Evolutionary conservation across 768 basidiomycete genomes (phyloP), one percentile per base, ranked within the genome.

Genomic region (Trametes maxima): DNA sequence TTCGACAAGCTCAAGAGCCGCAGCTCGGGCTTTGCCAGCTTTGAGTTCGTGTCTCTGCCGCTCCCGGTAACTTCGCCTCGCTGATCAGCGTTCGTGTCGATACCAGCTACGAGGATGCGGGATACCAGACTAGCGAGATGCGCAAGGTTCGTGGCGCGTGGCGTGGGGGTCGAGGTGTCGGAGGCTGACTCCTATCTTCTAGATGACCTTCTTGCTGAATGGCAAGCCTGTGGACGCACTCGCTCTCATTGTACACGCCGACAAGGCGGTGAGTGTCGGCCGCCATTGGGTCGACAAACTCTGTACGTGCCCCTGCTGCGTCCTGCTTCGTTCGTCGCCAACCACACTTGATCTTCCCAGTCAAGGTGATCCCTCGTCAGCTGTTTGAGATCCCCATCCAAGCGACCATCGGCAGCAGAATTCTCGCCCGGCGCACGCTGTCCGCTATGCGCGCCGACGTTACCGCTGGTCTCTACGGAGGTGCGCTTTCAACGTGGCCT

Each of bases 361-460:
- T 92, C 75, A 92, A 92, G 68, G 93, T 98, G 40, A 92, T 98
- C 35, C 95, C 95, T 28, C 80, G 90, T 47, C 95, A 98, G 72
- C 74, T 94, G 50, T 98, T 95, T 69, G 95, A 98, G 74, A 88
- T 98, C 12, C 90, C 95, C 2, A 97, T 99, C 54, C 97, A 98
- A 71, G 97, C 97, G 37, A 88, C 87, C 1, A 81, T 97, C 17
- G 95, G 95, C 14, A 86, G 83, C 65, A 92, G 88, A 63, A 82
- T 98, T 57, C 85, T 98, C 49, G 93, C 96, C 3, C 84, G 96
- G 28, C 94, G 96, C 72, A 95, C 89, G 16, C 74, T 96, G 45
- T 90, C 87, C 47, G 93, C 94, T 2, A 74, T 92, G 68, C 86
- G 92, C 35, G 91, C 92, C 24, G 92, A 99, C 66, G 96, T 98